A percentile compares a stretch with the other conserved stretches of the same genome.
phyloP scores from a whole-genome alignment of 2,329 filamentous ascomycete genomes.

The Pyricularia sp. region DNA sequence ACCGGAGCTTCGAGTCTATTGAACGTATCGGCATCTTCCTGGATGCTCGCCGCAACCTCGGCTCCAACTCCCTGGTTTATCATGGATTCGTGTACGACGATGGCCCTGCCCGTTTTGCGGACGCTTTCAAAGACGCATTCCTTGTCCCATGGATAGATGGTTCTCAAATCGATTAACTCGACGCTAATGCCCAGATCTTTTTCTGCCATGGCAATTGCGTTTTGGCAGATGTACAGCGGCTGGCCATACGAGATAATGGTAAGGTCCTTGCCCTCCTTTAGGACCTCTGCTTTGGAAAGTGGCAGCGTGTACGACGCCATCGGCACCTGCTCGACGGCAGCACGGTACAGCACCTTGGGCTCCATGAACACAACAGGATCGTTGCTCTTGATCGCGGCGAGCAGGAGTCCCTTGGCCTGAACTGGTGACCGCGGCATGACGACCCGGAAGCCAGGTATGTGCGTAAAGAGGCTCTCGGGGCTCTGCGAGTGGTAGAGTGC shows the following conservation, averaged over 20 bases:
- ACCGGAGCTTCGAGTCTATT: constrained; percentile 75
- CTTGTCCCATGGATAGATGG: constrained; percentile 86
- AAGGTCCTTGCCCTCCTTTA: constrained; percentile 68
- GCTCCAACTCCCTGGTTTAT: constrained; percentile 80
- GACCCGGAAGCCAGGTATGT: constrained; percentile 73
- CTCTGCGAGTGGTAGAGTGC: constrained; percentile 81
- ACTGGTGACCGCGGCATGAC: constrained; percentile 75
- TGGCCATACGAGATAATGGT: constrained; percentile 85
- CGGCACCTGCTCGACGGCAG: constrained; percentile 84
- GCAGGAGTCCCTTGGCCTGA: constrained; percentile 77
- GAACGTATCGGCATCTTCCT: constrained; percentile 66
- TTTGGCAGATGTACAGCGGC: constrained; percentile 70
- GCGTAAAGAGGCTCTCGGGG: constrained; percentile 77
- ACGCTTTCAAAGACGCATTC: constrained; percentile 70
- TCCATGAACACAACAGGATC: constrained; percentile 92
- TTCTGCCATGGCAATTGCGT: constrained; percentile 61
- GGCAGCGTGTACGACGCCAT: constrained; percentile 69
- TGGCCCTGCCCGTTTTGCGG: constrained; percentile 69
- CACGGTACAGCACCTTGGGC: constrained; percentile 84
- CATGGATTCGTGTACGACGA: constrained; percentile 90
- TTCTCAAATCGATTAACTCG: constrained; percentile 78
- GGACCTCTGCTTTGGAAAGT: constrained; percentile 69
- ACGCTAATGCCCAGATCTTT: constrained; percentile 65
- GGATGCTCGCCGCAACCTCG: constrained; percentile 77
- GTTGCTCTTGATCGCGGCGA: constrained; percentile 63